Conservation (phyloP, 768 basidiomycete genomes). For the Auriscalpium orientale region DNA sequence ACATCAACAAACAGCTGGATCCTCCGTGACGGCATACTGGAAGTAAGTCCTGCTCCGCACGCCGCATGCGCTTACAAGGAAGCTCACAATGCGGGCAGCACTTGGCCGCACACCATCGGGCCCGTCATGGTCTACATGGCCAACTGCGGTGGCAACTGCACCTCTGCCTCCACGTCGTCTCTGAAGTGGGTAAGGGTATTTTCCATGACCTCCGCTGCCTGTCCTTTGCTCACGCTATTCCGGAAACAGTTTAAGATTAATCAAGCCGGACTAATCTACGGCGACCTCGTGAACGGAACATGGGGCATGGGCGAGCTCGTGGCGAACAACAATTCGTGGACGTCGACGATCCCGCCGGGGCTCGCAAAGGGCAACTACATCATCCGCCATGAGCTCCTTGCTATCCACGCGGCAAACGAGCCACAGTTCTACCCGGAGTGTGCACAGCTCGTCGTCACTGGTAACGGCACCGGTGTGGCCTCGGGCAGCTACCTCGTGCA, state of each 20-base stretch:
- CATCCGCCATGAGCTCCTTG: conserved; percentile 20
- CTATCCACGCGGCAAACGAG: conserved; percentile 26
- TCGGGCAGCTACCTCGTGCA: conserved; percentile 13
- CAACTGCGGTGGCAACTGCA: conserved; percentile 26
- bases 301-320: conserved; percentile 32
- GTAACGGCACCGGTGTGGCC: conserved; percentile 13
- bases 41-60: conserved; percentile 24
- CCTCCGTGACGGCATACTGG: conserved; percentile 31
- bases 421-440: conserved; percentile 33
- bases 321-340: conserved; percentile 26
- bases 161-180: conserved; percentile 21
- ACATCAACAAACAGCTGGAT: conserved; percentile 30
- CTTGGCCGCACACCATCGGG: conserved; percentile 28
- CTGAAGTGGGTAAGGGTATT: conserved; percentile 21
- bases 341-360: conserved; percentile 6
- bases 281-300: conserved; percentile 21
- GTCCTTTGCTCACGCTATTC: too few species aligned
- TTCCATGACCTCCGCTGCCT: not conserved
- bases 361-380: conserved; percentile 15
- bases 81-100: conserved; percentile 2
- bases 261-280: conserved; percentile 25
- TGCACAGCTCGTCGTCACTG: conserved; percentile 22
- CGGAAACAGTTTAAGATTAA: conserved; percentile 31
- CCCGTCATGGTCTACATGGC: conserved; percentile 31
- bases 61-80: too few species aligned